Conservation (phyloP, 805 yeast genomes). For the Pichia nanzhaoensis region DNA sequence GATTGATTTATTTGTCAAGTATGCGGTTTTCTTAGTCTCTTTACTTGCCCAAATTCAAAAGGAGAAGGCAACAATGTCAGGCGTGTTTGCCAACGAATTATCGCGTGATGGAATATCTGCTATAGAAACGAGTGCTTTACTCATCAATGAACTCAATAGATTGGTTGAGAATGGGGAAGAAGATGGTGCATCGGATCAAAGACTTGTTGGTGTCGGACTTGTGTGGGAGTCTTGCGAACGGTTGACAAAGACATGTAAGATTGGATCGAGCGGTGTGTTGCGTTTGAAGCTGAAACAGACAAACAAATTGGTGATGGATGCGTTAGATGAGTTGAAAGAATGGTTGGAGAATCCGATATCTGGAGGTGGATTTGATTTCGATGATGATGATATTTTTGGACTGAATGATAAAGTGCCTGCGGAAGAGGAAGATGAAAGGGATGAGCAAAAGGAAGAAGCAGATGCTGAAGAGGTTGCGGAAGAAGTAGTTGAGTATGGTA, state of each 20-base stretch:
- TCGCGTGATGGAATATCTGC: slow-evolving; percentile 18
- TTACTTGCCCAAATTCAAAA: slow-evolving; percentile 36
- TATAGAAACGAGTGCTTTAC: slow-evolving; percentile 13
- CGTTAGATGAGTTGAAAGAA: slow-evolving; percentile 57
- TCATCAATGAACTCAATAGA: slow-evolving; percentile 17
- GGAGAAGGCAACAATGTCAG: slow-evolving; percentile 30
- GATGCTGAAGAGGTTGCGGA: slow-evolving; percentile 24
- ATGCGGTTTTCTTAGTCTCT: slow-evolving; percentile 40
- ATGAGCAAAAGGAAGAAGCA: slow-evolving; percentile 27
- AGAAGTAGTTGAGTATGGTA: slow-evolving; percentile 29
- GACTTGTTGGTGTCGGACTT: slow-evolving; percentile 57
- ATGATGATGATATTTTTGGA: slow-evolving; percentile 46
- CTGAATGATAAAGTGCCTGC: slow-evolving; percentile 17
- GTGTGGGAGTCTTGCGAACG: slow-evolving; percentile 65
- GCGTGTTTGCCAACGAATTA: slow-evolving; percentile 28
- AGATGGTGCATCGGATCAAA: slow-evolving; percentile 28
- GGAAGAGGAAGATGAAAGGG: slow-evolving; percentile 16
- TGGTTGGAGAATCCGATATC: slow-evolving; percentile 57
- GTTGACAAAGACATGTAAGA: slow-evolving; percentile 34
- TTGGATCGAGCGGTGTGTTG: slow-evolving; percentile 50
- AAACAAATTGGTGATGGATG: slow-evolving; percentile 48
- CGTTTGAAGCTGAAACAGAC: slow-evolving; percentile 40
- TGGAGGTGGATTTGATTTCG: slow-evolving; percentile 26
- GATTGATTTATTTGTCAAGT: slow-evolving; percentile 38
- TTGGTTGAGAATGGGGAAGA: slow-evolving; percentile 12